Percentiles rank a stretch among this genome's conserved stretches.
Evolutionary conservation across 106 monocot genomes (phyloP).

Genomic region (Dendrobium officinale): DNA sequence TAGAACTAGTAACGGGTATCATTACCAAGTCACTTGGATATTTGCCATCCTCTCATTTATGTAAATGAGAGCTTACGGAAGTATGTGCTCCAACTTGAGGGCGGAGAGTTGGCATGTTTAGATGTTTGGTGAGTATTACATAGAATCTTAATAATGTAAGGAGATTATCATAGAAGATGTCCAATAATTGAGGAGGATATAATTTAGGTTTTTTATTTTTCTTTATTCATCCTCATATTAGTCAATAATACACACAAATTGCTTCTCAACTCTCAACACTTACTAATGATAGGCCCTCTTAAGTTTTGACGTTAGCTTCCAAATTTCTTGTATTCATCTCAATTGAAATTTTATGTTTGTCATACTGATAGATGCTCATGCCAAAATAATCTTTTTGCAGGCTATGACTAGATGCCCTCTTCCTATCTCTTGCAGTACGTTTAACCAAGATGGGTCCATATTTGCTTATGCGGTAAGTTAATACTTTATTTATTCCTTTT

Average conservation of each 20-base stretch:
- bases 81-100: no score
- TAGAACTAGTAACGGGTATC: no score
- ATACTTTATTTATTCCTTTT: neutral
- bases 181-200: no score
- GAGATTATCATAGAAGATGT: no score
- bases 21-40: no score
- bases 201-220: no score
- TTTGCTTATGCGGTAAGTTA: conserved; percentile 85
- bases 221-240: no score
- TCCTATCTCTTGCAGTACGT: conserved; percentile 87
- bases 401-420: conserved; percentile 63
- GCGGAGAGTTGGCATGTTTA: no score
- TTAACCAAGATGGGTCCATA: conserved; percentile 90
- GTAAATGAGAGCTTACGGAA: no score
- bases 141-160: no score
- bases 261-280: neutral
- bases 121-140: no score
- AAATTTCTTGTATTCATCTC: neutral
- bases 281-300: neutral
- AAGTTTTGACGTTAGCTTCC: neutral
- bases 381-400: conserved; percentile 21
- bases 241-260: neutral
- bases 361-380: neutral
- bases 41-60: no score
- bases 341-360: neutral